Evolutionary conservation across 2,329 filamentous ascomycete species (phyloP).

Genomic region (Colletotrichum sp.): DNA sequence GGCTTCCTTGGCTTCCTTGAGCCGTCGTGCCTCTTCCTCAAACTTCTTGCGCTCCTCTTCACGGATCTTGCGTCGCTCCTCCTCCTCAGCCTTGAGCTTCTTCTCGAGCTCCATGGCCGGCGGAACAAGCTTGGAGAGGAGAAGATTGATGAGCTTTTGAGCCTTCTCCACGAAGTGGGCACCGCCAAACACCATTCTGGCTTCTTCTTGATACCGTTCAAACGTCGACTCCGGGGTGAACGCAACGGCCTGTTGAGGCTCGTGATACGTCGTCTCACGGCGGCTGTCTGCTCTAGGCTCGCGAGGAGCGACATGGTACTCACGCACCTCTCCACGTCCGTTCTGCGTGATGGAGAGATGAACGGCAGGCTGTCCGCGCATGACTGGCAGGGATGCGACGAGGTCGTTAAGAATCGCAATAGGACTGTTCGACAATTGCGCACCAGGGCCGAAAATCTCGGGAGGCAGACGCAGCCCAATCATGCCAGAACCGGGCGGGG

Average conservation of each 20-base stretch:
- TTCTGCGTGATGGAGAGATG: constrained; percentile 64
- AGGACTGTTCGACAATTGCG: constrained; percentile 51
- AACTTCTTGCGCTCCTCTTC: constrained; percentile 67
- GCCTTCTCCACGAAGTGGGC: constrained; percentile 69
- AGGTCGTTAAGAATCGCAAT: constrained; percentile 62
- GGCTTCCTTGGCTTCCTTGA: constrained; percentile 74
- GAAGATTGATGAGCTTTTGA: constrained; percentile 68
- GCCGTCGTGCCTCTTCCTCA: constrained; percentile 69
- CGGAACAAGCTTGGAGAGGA: constrained; percentile 79
- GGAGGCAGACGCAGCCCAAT: constrained; percentile 59
- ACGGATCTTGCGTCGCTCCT: constrained; percentile 50
- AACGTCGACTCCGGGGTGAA: constrained; percentile 77
- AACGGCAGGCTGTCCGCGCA: constrained; percentile 56
- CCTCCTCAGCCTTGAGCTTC: constrained; percentile 66
- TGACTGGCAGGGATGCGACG: constrained; percentile 57
- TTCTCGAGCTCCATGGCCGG: constrained; percentile 84
- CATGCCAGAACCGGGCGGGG: constrained; percentile 52
- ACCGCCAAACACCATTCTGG: constrained; percentile 81
- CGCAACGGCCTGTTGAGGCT: constrained; percentile 75
- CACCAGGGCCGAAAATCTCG: constrained; percentile 44
- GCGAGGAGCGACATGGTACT: constrained; percentile 51
- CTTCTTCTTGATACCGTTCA: constrained; percentile 87
- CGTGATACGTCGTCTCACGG: constrained; percentile 53
- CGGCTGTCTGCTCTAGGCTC: constrained; percentile 53
- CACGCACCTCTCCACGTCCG: constrained; percentile 55